phyloP scores from a whole-genome alignment of 2,329 filamentous ascomycete genomes.

The Arthroderma uncinatum region DNA sequence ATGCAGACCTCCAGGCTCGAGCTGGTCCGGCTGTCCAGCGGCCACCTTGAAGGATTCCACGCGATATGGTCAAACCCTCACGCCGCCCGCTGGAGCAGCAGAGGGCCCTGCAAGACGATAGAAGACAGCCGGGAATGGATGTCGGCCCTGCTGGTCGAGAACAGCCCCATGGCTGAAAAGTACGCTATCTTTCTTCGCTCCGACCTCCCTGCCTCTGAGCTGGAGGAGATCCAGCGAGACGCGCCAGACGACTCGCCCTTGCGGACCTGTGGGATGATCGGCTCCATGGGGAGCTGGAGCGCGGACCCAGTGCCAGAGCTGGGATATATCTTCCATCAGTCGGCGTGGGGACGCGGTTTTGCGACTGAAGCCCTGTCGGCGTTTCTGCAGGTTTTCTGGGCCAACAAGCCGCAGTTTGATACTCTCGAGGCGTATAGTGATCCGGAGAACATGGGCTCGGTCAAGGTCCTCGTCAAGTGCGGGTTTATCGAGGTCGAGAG shows the following conservation, averaged over 20 bases:
- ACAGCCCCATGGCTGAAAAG: neutral
- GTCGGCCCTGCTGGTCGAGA: neutral
- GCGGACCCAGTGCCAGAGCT: slow-evolving; percentile 1
- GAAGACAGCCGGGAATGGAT: slow-evolving; percentile 2
- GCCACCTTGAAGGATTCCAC: neutral
- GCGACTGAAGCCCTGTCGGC: slow-evolving; percentile 1
- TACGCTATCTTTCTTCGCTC: slow-evolving; percentile 1
- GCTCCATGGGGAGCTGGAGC: neutral
- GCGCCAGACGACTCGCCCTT: neutral
- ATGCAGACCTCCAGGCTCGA: slow-evolving; percentile 4
- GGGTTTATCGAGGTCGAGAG: neutral
- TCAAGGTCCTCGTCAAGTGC: neutral
- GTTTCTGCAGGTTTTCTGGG: neutral
- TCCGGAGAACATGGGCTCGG: neutral
- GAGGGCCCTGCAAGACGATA: neutral
- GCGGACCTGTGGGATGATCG: neutral
- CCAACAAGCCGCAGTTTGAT: slow-evolving; percentile 1
- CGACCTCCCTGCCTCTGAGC: neutral
- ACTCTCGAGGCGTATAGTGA: neutral
- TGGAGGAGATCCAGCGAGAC: neutral
- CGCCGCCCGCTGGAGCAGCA: neutral
- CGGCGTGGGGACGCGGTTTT: neutral
- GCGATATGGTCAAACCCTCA: slow-evolving; percentile 1
- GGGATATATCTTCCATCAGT: slow-evolving; percentile 1
- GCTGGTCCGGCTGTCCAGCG: neutral